phyloP scores from a whole-genome alignment of 352 stramenopile species.

The Bremia lactucae region DNA sequence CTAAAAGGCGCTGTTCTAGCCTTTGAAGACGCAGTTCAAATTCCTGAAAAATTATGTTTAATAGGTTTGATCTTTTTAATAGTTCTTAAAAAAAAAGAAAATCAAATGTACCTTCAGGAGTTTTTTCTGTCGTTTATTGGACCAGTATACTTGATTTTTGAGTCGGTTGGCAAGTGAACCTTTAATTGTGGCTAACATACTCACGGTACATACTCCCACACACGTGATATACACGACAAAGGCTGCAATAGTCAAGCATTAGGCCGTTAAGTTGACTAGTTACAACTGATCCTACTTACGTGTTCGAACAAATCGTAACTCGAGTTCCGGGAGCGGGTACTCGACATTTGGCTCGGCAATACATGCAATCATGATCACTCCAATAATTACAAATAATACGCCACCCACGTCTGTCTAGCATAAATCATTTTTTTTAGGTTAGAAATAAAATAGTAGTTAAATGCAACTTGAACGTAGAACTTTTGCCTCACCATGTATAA shows the following conservation, averaged over 20 bases:
- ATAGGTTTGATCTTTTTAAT: too few species aligned
- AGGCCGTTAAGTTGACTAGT: too few species aligned
- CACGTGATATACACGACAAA: conserved; percentile 75
- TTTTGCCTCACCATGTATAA: conserved; percentile 40
- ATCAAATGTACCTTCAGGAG: conserved; percentile 43
- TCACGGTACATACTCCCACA: conserved; percentile 60
- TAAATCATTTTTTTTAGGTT: too few species aligned
- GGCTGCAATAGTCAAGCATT: conserved; percentile 27
- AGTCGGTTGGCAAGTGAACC: conserved; percentile 72
- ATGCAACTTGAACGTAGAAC: not conserved
- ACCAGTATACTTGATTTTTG: conserved; percentile 81
- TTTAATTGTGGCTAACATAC: conserved; percentile 85
- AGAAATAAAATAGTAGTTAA: conserved; percentile 1
- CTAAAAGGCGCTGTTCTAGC: conserved; percentile 52
- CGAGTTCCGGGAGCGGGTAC: conserved; percentile 78
- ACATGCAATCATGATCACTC: conserved; percentile 79
- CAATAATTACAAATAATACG: conserved; percentile 79
- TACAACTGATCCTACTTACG: conserved; percentile 35
- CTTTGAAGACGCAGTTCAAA: conserved; percentile 54
- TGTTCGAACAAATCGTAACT: conserved; percentile 68
- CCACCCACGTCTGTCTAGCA: conserved; percentile 74
- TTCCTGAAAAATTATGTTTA: conserved; percentile 20
- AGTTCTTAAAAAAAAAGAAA: not conserved
- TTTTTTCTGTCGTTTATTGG: conserved; percentile 69
- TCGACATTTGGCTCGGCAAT: conserved; percentile 80